Evolutionary conservation across 345 rosid genomes (phyloP).

Genomic region (Rubroshorea leprosula): DNA sequence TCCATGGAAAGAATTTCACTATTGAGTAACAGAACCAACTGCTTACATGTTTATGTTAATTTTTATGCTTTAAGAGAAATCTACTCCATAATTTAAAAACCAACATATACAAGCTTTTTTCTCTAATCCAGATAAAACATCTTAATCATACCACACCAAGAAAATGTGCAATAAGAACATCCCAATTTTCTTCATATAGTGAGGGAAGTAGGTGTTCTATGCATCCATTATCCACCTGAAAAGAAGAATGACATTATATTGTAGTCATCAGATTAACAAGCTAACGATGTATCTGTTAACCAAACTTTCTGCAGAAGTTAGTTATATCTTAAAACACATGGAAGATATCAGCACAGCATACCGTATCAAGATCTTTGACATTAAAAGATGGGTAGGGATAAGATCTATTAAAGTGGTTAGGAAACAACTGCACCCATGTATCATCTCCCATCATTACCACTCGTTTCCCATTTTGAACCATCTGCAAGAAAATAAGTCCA

Average conservation of each 20-base stretch:
- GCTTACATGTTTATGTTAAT: not conserved
- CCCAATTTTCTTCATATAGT: constrained; percentile 76
- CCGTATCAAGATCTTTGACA: constrained; percentile 89
- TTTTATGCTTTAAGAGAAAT: not conserved
- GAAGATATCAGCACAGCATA: constrained; percentile 25
- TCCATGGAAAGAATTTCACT: not conserved
- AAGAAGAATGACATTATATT: not conserved
- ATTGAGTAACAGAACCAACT: not conserved
- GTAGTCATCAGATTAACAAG: not conserved
- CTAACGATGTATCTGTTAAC: not conserved
- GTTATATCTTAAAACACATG: not conserved
- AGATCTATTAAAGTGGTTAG: constrained; percentile 72
- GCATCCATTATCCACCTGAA: constrained; percentile 93
- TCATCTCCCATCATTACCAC: constrained; percentile 96
- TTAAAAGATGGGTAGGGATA: constrained; percentile 93
- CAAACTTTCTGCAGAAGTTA: not conserved
- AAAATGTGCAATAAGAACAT: constrained; percentile 92
- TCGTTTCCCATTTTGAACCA: constrained; percentile 71
- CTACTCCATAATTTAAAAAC: not conserved
- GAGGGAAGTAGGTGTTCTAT: constrained; percentile 70
- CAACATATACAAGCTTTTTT: not conserved
- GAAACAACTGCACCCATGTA: constrained; percentile 90
- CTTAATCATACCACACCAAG: constrained; percentile 76
- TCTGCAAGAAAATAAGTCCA: constrained; percentile 26
- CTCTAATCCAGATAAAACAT: constrained; percentile 7